Evolutionary conservation across 352 stramenopile genomes (phyloP).

Genomic region (Phytophthora pinifolia): DNA sequence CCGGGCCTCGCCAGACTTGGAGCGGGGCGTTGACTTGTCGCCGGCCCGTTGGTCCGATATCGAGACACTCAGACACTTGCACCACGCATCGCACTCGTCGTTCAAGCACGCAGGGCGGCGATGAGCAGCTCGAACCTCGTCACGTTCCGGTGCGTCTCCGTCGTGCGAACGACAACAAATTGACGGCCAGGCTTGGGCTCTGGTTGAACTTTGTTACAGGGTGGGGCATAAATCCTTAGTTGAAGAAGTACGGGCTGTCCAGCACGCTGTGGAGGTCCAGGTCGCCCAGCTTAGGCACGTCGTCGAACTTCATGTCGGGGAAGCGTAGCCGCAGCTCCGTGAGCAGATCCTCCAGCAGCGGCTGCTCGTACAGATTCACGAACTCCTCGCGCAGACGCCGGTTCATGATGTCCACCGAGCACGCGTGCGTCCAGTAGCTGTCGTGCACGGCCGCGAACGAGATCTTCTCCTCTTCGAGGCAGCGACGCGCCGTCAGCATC

Average conservation of each 20-base stretch:
- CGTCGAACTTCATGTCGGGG: constrained; percentile 94
- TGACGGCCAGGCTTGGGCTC: constrained; percentile 17
- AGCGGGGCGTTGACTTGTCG: constrained; percentile 41
- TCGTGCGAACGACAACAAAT: too few relatives aligned
- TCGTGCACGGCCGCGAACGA: constrained; percentile 99
- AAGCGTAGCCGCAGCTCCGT: constrained; percentile 93
- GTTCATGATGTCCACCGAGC: constrained; percentile 97
- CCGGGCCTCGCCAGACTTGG: constrained; percentile 42
- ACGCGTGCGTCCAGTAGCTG: constrained; percentile 99
- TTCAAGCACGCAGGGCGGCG: too few relatives aligned
- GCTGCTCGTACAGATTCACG: constrained; percentile 97
- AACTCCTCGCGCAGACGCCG: constrained; percentile 90
- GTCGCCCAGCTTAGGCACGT: constrained; percentile 91
- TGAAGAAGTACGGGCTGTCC: constrained; percentile 99
- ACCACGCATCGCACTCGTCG: too few relatives aligned
- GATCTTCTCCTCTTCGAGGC: constrained; percentile 89
- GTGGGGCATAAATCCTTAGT: constrained; percentile 78
- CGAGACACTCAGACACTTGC: too few relatives aligned
- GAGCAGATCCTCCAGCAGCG: constrained; percentile 95
- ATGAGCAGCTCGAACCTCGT: too few relatives aligned
- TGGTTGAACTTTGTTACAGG: constrained; percentile 37
- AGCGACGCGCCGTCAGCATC: constrained; percentile 97
- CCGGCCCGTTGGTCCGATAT: too few relatives aligned
- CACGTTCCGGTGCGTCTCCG: too few relatives aligned
- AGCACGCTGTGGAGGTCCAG: constrained; percentile 95